Percentiles rank a stretch among this genome's conserved stretches.
phyloP scores from a whole-genome alignment of 2,329 filamentous ascomycete genomes.

The Talaromyces amestolkiae region DNA sequence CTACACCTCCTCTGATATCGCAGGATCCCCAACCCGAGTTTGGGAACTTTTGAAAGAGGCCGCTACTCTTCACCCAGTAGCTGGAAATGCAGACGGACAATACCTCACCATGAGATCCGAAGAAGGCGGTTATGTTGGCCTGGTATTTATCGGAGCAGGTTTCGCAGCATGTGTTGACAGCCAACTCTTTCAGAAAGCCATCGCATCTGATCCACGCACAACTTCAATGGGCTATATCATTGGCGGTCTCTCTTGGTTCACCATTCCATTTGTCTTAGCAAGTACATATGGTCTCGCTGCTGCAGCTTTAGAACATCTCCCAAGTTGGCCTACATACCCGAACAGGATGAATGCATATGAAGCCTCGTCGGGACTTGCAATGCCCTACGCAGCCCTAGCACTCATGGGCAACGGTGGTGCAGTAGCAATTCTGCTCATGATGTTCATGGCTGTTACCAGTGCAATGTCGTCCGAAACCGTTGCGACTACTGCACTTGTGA shows the following conservation, averaged over 20 bases:
- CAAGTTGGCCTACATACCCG: slow-evolving; percentile 48
- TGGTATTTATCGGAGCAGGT: neutral
- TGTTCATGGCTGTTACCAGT: slow-evolving; percentile 54
- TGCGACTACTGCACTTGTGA: slow-evolving; percentile 52
- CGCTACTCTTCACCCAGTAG: slow-evolving; percentile 31
- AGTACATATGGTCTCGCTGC: slow-evolving; percentile 49
- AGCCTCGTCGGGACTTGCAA: slow-evolving; percentile 47
- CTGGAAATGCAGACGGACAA: slow-evolving; percentile 49
- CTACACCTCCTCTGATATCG: neutral
- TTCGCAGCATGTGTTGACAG: slow-evolving; percentile 44
- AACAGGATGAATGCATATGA: slow-evolving; percentile 40
- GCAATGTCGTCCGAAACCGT: slow-evolving; percentile 53
- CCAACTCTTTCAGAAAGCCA: slow-evolving; percentile 55
- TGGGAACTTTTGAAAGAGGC: neutral
- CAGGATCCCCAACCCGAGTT: neutral
- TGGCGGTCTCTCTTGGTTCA: slow-evolving; percentile 46
- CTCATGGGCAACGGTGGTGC: slow-evolving; percentile 46
- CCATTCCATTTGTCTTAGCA: slow-evolving; percentile 49
- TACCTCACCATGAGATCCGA: slow-evolving; percentile 50
- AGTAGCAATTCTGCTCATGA: slow-evolving; percentile 46
- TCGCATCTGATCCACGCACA: slow-evolving; percentile 48
- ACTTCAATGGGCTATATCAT: slow-evolving; percentile 51
- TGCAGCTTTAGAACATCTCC: slow-evolving; percentile 47
- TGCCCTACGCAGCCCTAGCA: slow-evolving; percentile 48
- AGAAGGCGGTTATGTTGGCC: slow-evolving; percentile 31